These are phyloP conservation scores for Phytophthora palmivora DNA, from an alignment of 352 stramenopile genomes.

Conservation along the genomic window DNA sequence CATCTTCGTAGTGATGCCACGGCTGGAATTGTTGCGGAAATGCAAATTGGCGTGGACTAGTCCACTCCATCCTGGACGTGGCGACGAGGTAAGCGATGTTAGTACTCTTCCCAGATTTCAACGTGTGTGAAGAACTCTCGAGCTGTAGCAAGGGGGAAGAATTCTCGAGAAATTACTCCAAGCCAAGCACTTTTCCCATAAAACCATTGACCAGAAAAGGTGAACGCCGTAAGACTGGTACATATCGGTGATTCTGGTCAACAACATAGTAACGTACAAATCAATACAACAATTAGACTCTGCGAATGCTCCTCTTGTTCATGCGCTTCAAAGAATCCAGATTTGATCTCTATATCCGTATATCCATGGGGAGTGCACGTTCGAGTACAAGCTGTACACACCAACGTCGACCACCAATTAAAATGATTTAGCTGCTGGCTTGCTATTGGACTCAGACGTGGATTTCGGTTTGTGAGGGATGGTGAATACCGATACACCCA, in stretches of 20 bases:
- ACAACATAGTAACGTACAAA: neutral
- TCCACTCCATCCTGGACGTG: slow-evolving; percentile 31
- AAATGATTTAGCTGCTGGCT: slow-evolving; percentile 38
- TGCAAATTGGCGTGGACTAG: slow-evolving; percentile 14
- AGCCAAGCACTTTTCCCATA: slow-evolving; percentile 28
- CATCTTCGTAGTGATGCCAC: slow-evolving; percentile 5
- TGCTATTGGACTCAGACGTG: slow-evolving; percentile 31
- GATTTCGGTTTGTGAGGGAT: slow-evolving; percentile 46
- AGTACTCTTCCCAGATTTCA: slow-evolving; percentile 34
- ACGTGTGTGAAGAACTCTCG: slow-evolving; percentile 5
- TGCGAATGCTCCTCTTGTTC: slow-evolving; percentile 7
- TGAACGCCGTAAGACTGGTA: too few species aligned
- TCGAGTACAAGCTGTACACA: neutral
- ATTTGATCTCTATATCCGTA: slow-evolving; percentile 15
- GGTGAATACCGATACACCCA: slow-evolving; percentile 85
- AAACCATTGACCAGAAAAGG: slow-evolving; percentile 22
- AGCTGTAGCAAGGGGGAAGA: slow-evolving; percentile 4
- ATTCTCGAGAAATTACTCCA: slow-evolving; percentile 26
- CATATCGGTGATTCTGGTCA: neutral
- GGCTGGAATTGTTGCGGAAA: slow-evolving; percentile 8
- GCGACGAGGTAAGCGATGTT: neutral
- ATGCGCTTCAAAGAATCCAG: slow-evolving; percentile 4
- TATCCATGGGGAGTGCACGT: too few species aligned
- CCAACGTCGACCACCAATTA: slow-evolving; percentile 6
- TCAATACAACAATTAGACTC: slow-evolving; percentile 2